Evolutionary conservation across 2,329 filamentous ascomycete species (phyloP), one percentile per base, ranked within the genome.

Genomic region (Penicillium olsonii): DNA sequence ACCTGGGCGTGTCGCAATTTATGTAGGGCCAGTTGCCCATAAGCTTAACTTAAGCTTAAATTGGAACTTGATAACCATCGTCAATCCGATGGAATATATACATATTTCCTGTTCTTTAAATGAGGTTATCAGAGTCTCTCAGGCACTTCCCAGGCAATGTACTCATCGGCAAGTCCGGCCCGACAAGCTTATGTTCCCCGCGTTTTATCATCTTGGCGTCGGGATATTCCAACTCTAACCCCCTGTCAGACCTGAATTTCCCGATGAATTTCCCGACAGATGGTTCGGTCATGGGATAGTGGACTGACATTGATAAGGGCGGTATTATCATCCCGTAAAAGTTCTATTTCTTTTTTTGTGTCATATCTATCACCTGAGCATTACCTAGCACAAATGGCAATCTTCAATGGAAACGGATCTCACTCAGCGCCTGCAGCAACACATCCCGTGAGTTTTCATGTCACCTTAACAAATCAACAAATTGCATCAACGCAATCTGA

Each of bases 161-260:
- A n/a, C 14, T 31, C n/a, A 26, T 24, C 24, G 17, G 35, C 17
- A 17, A 22, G 19, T 46, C 14, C 35, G 18, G 15, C 14, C 34
- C 19, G 29, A 44, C 9, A 15, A 40, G 5, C 26, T 27, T 15
- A 18, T 34, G 26, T 52, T 53, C 50, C 50, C 50, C 50, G 50
- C 50, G 40, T 50, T 50, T 43, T 47, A 45, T 50, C 35, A 31
- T 43, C 50, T 53, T 53, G 50, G 50, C 50, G 34, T 53, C 50
- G 50, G 50, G 20, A 47, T 50, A 47, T 42, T 29, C 4, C 2
- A 42, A 37, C 33, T 11, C 20, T 24, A 17, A 12, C 14, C 17
- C 12, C 38, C 24, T 53, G 45, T 53, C 33, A 26, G 11, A 5
- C 22, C 17, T 4, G 12, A 42, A 53, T 53, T 53, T 35, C 42